Percentiles rank a stretch among this genome's conserved stretches.
Conservation (phyloP, 495 filamentous ascomycete species). For the Penicillium manginii region DNA sequence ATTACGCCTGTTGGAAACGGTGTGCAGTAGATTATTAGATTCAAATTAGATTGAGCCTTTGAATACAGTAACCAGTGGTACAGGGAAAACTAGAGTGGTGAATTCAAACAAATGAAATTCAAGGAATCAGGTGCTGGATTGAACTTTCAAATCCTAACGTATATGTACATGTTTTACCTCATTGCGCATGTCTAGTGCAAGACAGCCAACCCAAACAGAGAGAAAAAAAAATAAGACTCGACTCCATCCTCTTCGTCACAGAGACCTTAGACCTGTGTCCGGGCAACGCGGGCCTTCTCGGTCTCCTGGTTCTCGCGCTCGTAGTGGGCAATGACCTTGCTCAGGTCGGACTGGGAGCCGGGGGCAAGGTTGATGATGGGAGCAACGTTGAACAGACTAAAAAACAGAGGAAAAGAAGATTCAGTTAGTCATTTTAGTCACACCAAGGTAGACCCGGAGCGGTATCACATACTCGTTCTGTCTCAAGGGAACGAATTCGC, state of each 20-base stretch:
- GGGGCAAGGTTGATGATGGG: conserved; percentile 67
- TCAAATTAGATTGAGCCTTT: neutral
- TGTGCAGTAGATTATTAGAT: neutral
- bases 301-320: conserved; percentile 57
- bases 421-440: neutral
- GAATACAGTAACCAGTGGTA: conserved; percentile 6
- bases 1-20: conserved; percentile 25
- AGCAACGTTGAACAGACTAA: conserved; percentile 53
- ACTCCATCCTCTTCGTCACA: conserved; percentile 40
- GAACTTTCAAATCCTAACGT: conserved; percentile 32
- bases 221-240: conserved; percentile 16
- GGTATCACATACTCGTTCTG: conserved; percentile 68
- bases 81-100: neutral
- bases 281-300: conserved; percentile 51
- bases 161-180: conserved; percentile 48
- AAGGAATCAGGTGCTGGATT: conserved; percentile 33
- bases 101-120: conserved; percentile 34
- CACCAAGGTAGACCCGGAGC: neutral
- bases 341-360: conserved; percentile 62
- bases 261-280: conserved; percentile 45
- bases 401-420: neutral
- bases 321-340: conserved; percentile 65
- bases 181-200: conserved; percentile 31
- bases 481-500: conserved; percentile 54
- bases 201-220: conserved; percentile 26